Evolutionary conservation across 2,329 filamentous ascomycete genomes (phyloP).

Genomic region (Fusarium fracticaudum): DNA sequence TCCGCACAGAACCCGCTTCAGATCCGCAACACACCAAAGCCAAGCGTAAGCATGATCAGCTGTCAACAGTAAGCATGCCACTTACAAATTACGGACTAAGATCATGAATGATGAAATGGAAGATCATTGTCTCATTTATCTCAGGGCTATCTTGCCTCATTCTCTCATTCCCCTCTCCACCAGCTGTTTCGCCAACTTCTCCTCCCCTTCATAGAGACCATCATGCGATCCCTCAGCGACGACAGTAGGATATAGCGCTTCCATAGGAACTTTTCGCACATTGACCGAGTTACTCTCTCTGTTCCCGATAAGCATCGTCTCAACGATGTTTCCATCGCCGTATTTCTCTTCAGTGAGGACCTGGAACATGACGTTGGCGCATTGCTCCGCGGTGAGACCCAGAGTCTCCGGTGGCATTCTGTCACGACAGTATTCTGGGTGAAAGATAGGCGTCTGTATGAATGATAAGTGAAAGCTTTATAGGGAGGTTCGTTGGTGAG

Average conservation of each 20-base stretch:
- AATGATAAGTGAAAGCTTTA: rapidly evolving
- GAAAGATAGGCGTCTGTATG: conserved; percentile 7
- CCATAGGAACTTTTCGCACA: background rate
- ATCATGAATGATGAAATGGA: background rate
- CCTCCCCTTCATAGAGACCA: background rate
- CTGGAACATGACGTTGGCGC: conserved; percentile 7
- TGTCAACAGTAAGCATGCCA: background rate
- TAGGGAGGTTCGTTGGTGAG: rapidly evolving
- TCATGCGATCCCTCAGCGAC: background rate
- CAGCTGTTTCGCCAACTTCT: background rate
- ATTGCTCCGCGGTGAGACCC: background rate
- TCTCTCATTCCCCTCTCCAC: background rate
- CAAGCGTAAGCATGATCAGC: background rate
- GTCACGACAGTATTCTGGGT: conserved; percentile 18
- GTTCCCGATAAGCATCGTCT: conserved; percentile 7
- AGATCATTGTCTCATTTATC: rapidly evolving
- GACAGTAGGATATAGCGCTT: conserved; percentile 1
- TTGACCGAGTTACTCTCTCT: conserved; percentile 1
- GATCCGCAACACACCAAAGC: background rate
- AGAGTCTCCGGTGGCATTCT: background rate
- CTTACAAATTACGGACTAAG: no score
- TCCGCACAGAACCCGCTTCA: background rate
- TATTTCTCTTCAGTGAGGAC: conserved; percentile 19
- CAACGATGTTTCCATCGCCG: conserved; percentile 27
- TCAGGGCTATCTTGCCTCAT: rapidly evolving